phyloP scores from a whole-genome alignment of 2,329 filamentous ascomycete species.

The Aspergillus bombycis region DNA sequence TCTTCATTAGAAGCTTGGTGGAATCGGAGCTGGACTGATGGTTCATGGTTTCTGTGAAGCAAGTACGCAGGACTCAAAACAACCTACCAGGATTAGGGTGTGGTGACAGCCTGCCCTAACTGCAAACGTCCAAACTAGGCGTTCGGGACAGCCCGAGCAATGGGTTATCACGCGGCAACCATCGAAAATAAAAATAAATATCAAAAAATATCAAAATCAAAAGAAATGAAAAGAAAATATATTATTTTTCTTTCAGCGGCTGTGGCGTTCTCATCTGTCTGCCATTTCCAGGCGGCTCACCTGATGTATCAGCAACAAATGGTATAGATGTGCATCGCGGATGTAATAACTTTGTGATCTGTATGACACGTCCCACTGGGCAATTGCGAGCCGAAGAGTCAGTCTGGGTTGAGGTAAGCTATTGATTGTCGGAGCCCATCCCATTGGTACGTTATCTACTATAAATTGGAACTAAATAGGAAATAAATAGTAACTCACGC shows the following conservation, averaged over 20 bases:
- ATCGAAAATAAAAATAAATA: background rate
- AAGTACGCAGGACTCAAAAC: background rate
- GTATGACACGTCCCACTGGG: constrained; percentile 1
- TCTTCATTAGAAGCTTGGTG: background rate
- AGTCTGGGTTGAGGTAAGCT: background rate
- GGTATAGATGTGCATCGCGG: constrained; percentile 3
- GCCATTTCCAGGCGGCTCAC: constrained; percentile 1
- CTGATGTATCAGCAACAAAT: constrained; percentile 6
- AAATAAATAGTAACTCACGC: constrained; percentile 1
- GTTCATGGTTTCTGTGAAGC: background rate
- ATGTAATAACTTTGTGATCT: constrained; percentile 4
- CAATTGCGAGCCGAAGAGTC: background rate
- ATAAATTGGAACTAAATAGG: background rate
- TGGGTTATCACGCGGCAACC: background rate
- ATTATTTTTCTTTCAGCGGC: constrained; percentile 1
- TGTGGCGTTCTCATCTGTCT: constrained; percentile 2
- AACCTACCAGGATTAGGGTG: background rate
- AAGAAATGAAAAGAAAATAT: background rate
- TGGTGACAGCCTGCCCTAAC: background rate
- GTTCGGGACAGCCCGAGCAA: background rate
- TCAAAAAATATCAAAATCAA: background rate
- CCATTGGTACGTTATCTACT: background rate
- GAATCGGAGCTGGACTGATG: background rate
- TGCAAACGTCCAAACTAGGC: background rate
- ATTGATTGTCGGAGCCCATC: background rate